Conservation (phyloP, 345 rosid species). For the Eucalyptus cloeziana region DNA sequence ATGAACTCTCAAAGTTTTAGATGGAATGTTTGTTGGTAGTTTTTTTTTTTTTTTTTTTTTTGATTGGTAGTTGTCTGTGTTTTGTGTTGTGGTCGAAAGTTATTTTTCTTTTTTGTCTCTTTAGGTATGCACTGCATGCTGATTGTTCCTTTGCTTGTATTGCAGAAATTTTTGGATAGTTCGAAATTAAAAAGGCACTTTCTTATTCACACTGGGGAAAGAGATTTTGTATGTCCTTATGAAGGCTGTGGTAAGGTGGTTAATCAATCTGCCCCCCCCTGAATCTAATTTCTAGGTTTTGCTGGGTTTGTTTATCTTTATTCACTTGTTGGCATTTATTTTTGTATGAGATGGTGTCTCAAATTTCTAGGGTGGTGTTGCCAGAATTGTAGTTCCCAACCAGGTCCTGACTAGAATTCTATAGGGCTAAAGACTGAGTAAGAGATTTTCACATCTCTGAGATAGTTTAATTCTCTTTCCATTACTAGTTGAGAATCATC, state of each 20-base stretch:
- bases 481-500: neutral
- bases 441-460: neutral
- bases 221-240: slow-evolving; percentile 77
- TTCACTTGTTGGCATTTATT: neutral
- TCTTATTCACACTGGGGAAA: slow-evolving; percentile 91
- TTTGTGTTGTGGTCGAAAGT: neutral
- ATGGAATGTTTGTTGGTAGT: neutral
- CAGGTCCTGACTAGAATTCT: neutral
- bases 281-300: neutral
- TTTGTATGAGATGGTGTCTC: neutral
- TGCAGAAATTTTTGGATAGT: slow-evolving; percentile 98
- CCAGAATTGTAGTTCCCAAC: neutral
- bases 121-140: neutral
- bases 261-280: slow-evolving; percentile 8
- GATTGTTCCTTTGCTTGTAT: neutral
- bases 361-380: neutral
- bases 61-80: neutral
- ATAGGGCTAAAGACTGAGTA: neutral
- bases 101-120: neutral
- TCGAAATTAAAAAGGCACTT: slow-evolving; percentile 93
- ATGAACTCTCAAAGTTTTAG: neutral
- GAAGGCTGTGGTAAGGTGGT: slow-evolving; percentile 99
- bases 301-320: neutral
- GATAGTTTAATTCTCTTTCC: neutral
- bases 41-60: neutral